Conservation (phyloP, 768 basidiomycete genomes). For the Leucosporidium creatinivorum region DNA sequence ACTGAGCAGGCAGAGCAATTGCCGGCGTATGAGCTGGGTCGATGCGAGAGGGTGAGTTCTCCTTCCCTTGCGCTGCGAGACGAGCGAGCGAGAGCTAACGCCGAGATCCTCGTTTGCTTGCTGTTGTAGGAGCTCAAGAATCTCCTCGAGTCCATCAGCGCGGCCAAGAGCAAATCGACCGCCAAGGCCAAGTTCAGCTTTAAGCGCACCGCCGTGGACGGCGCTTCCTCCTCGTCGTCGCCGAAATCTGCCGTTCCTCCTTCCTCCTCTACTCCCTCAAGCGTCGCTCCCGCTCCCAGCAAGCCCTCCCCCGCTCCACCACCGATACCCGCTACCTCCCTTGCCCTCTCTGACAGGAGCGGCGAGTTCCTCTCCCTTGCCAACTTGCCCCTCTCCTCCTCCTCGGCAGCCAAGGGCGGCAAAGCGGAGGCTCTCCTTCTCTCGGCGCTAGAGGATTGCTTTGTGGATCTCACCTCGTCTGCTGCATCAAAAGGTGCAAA, state of each 20-base stretch:
- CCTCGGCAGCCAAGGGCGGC: no score
- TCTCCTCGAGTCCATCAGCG: background rate
- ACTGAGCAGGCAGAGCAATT: constrained; percentile 11
- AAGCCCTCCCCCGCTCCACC: background rate
- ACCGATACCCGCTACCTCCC: background rate
- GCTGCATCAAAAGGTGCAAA: no score
- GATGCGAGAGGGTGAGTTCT: constrained; percentile 20
- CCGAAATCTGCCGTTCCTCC: no score
- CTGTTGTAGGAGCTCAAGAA: constrained; percentile 18
- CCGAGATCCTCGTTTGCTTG: no score
- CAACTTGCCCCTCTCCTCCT: constrained; percentile 26
- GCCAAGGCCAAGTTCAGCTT: constrained; percentile 29
- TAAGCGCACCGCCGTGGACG: constrained; percentile 10
- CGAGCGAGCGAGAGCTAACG: no score
- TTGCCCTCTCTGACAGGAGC: background rate
- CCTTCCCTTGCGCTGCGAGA: no score
- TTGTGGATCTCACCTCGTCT: constrained; percentile 52
- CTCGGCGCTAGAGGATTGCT: constrained; percentile 58
- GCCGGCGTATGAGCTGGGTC: constrained; percentile 6
- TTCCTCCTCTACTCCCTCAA: background rate
- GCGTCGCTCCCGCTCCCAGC: background rate
- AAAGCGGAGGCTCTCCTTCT: constrained; percentile 52
- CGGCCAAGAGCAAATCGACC: background rate
- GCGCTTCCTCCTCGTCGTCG: no score
- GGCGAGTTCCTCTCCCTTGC: constrained; percentile 1